Conservation (phyloP, 768 basidiomycete species). For the Mrakia blollopis region DNA sequence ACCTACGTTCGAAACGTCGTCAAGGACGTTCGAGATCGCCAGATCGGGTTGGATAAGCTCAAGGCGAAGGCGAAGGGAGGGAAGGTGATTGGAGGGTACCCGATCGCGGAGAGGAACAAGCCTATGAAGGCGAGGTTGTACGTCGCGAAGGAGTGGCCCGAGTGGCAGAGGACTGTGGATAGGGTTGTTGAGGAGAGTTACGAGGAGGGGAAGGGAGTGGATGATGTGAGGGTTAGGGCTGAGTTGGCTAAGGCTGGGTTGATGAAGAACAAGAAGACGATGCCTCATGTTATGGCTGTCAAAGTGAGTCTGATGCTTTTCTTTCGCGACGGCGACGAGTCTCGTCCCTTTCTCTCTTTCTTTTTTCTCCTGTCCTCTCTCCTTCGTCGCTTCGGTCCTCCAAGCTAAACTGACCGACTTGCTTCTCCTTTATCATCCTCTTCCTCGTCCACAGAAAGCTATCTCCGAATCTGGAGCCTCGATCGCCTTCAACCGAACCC, state of each 20-base stretch:
- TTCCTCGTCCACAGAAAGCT: slow-evolving; percentile 58
- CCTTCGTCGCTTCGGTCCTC: neutral
- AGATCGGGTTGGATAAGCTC: slow-evolving; percentile 70
- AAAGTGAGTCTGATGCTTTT: slow-evolving; percentile 56
- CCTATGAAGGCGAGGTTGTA: slow-evolving; percentile 83
- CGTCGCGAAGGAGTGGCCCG: slow-evolving; percentile 83
- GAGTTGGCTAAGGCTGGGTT: slow-evolving; percentile 64
- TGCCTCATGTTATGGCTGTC: slow-evolving; percentile 91
- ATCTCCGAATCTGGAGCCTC: slow-evolving; percentile 65
- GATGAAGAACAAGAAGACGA: slow-evolving; percentile 90
- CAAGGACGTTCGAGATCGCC: slow-evolving; percentile 85
- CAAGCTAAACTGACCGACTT: neutral
- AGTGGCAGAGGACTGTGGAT: slow-evolving; percentile 86
- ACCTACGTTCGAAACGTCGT: slow-evolving; percentile 85
- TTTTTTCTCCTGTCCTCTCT: neutral
- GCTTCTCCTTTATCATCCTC: neutral
- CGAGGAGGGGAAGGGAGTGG: slow-evolving; percentile 57
- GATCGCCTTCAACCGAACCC: slow-evolving; percentile 71
- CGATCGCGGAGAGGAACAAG: slow-evolving; percentile 57
- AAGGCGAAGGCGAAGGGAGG: slow-evolving; percentile 62
- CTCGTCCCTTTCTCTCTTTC: neutral
- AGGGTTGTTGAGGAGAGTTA: slow-evolving; percentile 64
- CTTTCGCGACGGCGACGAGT: neutral
- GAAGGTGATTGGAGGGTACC: slow-evolving; percentile 33
- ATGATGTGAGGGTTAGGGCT: slow-evolving; percentile 73